Conservation (phyloP, 495 filamentous ascomycete species). For the Penicillium verhagenii region DNA sequence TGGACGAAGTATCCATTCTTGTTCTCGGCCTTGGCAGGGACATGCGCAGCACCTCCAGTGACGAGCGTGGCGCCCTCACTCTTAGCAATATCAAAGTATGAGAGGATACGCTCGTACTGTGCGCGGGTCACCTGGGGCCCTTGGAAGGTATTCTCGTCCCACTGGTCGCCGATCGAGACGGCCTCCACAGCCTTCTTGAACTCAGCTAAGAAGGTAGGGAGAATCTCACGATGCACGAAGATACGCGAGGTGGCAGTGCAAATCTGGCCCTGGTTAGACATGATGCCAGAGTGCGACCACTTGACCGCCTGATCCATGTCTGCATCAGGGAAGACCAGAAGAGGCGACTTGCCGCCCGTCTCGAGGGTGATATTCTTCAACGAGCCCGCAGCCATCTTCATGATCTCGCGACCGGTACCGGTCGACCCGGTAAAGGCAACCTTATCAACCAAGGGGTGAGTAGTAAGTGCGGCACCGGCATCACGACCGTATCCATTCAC, state of each 20-base stretch:
- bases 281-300: constrained; percentile 74
- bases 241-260: constrained; percentile 86
- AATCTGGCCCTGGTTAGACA: constrained; percentile 80
- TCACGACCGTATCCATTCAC: constrained; percentile 76
- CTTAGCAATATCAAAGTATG: constrained; percentile 75
- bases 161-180: constrained; percentile 76
- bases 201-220: constrained; percentile 66
- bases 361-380: constrained; percentile 55
- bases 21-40: constrained; percentile 44
- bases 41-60: constrained; percentile 69
- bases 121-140: constrained; percentile 83
- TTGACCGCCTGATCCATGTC: constrained; percentile 82
- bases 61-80: constrained; percentile 77
- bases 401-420: constrained; percentile 74
- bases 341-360: constrained; percentile 84
- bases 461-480: constrained; percentile 74
- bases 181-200: constrained; percentile 66
- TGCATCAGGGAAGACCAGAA: constrained; percentile 82
- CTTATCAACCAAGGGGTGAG: constrained; percentile 77
- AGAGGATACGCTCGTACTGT: constrained; percentile 79
- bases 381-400: constrained; percentile 76
- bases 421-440: constrained; percentile 88
- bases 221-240: constrained; percentile 75
- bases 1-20: constrained; percentile 65
- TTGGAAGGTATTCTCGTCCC: constrained; percentile 70